A percentile compares a stretch with the other conserved stretches of the same genome.
Evolutionary conservation across 768 basidiomycete species (phyloP).

Genomic region (Lactifluus volemus): DNA sequence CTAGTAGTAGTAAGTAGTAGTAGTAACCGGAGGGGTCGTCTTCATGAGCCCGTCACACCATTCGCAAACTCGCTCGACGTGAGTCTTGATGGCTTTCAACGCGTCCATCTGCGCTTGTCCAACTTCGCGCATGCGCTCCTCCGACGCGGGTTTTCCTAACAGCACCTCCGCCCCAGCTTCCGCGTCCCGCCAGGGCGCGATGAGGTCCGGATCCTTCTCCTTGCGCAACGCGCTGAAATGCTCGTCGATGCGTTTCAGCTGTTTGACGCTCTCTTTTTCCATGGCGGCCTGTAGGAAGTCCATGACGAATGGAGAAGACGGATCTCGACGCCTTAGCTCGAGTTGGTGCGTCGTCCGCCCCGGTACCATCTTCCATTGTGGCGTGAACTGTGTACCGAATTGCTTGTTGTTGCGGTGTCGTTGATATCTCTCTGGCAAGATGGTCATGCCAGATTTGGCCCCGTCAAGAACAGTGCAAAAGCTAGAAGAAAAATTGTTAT

Average conservation of each 20-base stretch:
- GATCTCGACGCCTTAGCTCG: not conserved
- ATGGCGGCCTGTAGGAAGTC: slow-evolving; percentile 20
- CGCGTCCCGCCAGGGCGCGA: slow-evolving; percentile 33
- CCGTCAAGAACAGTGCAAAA: slow-evolving; percentile 51
- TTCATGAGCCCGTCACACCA: not conserved
- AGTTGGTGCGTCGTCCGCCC: not conserved
- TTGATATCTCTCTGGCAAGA: slow-evolving; percentile 28
- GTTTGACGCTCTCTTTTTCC: slow-evolving; percentile 19
- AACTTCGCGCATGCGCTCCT: slow-evolving; percentile 26
- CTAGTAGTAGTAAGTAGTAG: no score
- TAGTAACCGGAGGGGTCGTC: not conserved
- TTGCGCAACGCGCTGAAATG: slow-evolving; percentile 20
- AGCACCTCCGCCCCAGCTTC: slow-evolving; percentile 18
- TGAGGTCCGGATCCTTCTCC: slow-evolving; percentile 24
- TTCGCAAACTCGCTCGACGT: not conserved
- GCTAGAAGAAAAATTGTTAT: slow-evolving; percentile 22
- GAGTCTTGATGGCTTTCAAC: slow-evolving; percentile 3
- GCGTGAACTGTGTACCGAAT: slow-evolving; percentile 22
- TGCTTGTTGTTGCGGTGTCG: slow-evolving; percentile 8
- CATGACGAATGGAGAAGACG: not conserved
- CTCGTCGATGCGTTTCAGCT: slow-evolving; percentile 25
- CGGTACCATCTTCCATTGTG: slow-evolving; percentile 23
- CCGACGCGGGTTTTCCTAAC: slow-evolving; percentile 41
- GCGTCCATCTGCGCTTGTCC: slow-evolving; percentile 17
- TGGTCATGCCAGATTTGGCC: slow-evolving; percentile 47